These are phyloP conservation scores for Botrytis fabae DNA, from an alignment of 2,329 filamentous ascomycete species.

Conservation along the genomic window DNA sequence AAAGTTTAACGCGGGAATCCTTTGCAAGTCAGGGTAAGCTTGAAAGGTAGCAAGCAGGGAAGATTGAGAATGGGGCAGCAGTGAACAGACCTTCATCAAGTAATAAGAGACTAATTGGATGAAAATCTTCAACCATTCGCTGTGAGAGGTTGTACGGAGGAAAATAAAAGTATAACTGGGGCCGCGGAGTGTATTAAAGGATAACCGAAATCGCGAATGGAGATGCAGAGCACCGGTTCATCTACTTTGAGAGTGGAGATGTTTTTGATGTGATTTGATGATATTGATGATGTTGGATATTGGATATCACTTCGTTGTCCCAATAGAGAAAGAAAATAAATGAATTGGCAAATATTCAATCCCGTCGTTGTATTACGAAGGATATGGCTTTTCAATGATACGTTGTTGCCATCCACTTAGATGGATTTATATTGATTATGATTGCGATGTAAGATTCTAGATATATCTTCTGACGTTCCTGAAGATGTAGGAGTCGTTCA, in stretches of 20 bases:
- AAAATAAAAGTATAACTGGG: not conserved
- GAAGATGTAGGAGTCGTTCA: not conserved
- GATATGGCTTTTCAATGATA: not conserved
- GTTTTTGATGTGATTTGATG: not conserved
- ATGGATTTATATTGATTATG: not conserved
- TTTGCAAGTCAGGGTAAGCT: not conserved
- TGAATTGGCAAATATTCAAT: not conserved
- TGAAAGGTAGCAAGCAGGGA: not conserved
- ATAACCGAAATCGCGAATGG: slow-evolving; percentile 13
- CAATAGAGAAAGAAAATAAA: not conserved
- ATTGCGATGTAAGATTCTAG: not conserved
- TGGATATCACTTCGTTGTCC: not conserved
- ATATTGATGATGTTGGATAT: not conserved
- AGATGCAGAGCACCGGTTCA: not conserved
- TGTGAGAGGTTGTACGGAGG: not conserved
- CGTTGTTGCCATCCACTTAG: not conserved
- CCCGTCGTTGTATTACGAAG: not conserved
- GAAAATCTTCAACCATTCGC: not conserved
- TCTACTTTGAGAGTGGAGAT: slow-evolving; percentile 6
- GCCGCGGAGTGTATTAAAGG: not conserved
- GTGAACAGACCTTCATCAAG: not conserved
- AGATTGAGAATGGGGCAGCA: not conserved
- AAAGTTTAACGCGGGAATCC: not conserved
- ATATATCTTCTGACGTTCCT: not conserved
- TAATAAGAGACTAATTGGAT: not conserved